These are phyloP conservation scores for Penicillium polonicum DNA, from an alignment of 2,329 filamentous ascomycete genomes.

Conservation along the genomic window DNA sequence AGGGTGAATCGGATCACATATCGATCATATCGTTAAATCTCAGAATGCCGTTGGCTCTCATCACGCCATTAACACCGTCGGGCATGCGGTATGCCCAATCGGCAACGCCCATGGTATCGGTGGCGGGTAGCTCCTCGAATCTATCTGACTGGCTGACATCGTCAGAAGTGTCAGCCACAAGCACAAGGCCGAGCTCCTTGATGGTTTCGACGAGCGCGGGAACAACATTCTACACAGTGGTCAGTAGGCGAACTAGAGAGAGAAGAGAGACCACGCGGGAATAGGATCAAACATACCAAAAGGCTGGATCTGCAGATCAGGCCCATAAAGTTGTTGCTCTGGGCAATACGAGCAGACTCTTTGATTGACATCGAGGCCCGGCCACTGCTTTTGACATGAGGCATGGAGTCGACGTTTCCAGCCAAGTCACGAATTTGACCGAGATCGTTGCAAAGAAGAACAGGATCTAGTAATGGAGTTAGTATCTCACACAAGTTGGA, in stretches of 20 bases:
- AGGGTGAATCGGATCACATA: slow-evolving; percentile 45
- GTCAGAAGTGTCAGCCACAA: slow-evolving; percentile 82
- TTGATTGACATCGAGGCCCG: slow-evolving; percentile 82
- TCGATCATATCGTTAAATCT: slow-evolving; percentile 92
- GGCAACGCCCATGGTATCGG: slow-evolving; percentile 33
- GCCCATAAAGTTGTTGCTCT: slow-evolving; percentile 98
- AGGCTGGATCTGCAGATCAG: slow-evolving; percentile 85
- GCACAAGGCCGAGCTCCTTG: slow-evolving; percentile 87
- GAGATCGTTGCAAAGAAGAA: slow-evolving; percentile 92
- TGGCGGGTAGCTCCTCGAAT: slow-evolving; percentile 21
- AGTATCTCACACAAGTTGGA: neutral
- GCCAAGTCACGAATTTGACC: slow-evolving; percentile 53
- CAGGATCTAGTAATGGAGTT: slow-evolving; percentile 61
- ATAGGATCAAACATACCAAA: slow-evolving; percentile 61
- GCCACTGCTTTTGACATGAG: slow-evolving; percentile 60
- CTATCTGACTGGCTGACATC: slow-evolving; percentile 42
- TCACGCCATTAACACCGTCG: slow-evolving; percentile 80
- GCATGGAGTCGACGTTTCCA: slow-evolving; percentile 38
- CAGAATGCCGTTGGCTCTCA: slow-evolving; percentile 82
- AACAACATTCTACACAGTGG: slow-evolving; percentile 74
- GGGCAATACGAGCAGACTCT: slow-evolving; percentile 87
- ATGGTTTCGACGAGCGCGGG: slow-evolving; percentile 89
- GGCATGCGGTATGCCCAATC: slow-evolving; percentile 58
- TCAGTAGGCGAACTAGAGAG: slow-evolving; percentile 14
- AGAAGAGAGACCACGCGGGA: neutral